Percentiles rank a stretch among this genome's conserved stretches.
phyloP scores from a whole-genome alignment of 352 stramenopile species.

The Globisporangium echinulatum region DNA sequence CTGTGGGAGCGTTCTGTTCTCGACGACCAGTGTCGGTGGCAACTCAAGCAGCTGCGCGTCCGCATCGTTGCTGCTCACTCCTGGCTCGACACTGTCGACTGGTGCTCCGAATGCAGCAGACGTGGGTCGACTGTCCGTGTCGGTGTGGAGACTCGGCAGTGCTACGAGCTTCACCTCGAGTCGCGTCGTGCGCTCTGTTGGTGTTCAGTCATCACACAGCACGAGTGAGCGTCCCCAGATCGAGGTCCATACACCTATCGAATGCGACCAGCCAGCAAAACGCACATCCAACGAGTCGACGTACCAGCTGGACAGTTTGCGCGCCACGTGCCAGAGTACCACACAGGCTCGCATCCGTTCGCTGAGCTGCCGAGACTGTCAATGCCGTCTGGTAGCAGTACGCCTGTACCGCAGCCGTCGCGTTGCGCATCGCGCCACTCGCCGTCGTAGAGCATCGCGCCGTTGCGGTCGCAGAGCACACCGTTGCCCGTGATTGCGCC shows the following conservation, averaged over 20 bases:
- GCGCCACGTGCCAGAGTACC: slow-evolving; percentile 18
- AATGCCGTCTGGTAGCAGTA: slow-evolving; percentile 3
- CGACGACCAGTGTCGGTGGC: slow-evolving; percentile 8
- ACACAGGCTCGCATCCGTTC: neutral
- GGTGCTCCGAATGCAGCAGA: neutral
- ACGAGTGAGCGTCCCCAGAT: no score
- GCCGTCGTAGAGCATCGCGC: slow-evolving; percentile 33
- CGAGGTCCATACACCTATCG: no score
- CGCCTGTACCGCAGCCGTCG: slow-evolving; percentile 17
- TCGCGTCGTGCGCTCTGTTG: slow-evolving; percentile 8
- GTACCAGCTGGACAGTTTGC: slow-evolving; percentile 18
- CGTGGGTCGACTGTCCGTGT: neutral
- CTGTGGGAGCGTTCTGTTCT: slow-evolving; percentile 16
- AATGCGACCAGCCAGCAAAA: no score
- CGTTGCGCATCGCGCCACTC: slow-evolving; percentile 30
- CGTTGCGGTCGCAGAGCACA: slow-evolving; percentile 11
- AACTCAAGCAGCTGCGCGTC: slow-evolving; percentile 7
- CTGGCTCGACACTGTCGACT: no score
- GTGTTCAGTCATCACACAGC: neutral
- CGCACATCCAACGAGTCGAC: neutral
- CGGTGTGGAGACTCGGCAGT: neutral
- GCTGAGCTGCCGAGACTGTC: no score
- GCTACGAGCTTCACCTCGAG: slow-evolving; percentile 10
- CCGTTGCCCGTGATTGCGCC: slow-evolving; percentile 21
- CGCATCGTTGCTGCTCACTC: neutral